Evolutionary conservation across 257 asterid species (phyloP), one percentile per base, ranked within the genome.

Genomic region (Anisodus tanguticus): DNA sequence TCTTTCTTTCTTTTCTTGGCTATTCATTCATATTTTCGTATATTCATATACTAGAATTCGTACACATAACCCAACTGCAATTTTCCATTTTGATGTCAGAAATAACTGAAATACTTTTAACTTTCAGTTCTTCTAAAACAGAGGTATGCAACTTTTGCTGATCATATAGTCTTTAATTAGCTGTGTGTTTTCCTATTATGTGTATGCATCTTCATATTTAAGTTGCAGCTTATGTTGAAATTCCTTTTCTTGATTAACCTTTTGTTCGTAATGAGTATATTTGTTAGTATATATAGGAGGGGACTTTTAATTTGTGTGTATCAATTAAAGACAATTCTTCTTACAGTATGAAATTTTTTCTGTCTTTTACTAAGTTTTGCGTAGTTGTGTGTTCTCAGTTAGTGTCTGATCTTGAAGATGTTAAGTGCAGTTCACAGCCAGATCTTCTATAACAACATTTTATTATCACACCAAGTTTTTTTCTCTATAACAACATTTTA

Each of bases 41-140:
- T 31, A 31, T 77, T 17, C 51, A 69, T 77, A 45, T 22, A 31
- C 6, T 31, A 63, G 8, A 62, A 82, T 67, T 19, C 68, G 9
- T 74, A 47, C n/a, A 19, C 63, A 26, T 80, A 83, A 79, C 69
- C 17, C 59, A 82, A 83, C 89, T 74, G 84, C 91, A 92, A 88
- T 78, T 89, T 86, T 83, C 19, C 35, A 60, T 86, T 78, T 80
- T 35, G 86, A 80, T 86, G 86, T 82, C 86, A 70, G 39, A 63
- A 31, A 79, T 66, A 66, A 66, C 45, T 64, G 43, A 64, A 64
- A 10, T 19, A 22, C 41, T 72, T 76, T 51, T 45, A 76, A 51
- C 2, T 76, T 76, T 51, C 62, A 51, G 63, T 8, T 76, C 81
- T 31, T 76, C 19, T 12, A 53, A 76, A 26, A 76, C 22, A 11